Percentiles rank a stretch among this genome's conserved stretches.
Conservation (phyloP, 805 yeast genomes). For the Saturnispora sekii region DNA sequence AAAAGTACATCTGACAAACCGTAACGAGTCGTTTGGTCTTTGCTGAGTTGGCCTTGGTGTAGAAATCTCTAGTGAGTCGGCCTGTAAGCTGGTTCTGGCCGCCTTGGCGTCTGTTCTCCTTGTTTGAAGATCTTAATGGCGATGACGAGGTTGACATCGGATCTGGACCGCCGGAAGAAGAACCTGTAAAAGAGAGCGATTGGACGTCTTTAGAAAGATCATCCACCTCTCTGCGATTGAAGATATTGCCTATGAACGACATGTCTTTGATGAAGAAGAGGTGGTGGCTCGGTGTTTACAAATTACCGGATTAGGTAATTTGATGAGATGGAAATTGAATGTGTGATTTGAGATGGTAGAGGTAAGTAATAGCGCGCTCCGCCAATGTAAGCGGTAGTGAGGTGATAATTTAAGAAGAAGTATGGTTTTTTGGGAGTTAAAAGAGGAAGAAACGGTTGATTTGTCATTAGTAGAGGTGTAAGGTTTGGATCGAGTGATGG, state of each 20-base stretch:
- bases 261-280: conserved; percentile 8
- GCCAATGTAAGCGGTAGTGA: too few species aligned
- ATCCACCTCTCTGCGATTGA: conserved; percentile 23
- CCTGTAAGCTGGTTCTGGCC: conserved; percentile 12
- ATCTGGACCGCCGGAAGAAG: conserved; percentile 23
- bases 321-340: background rate
- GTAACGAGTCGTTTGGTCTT: conserved; percentile 80
- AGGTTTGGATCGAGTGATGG: too few species aligned
- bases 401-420: too few species aligned
- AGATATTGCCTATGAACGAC: conserved; percentile 24
- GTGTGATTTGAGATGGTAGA: too few species aligned
- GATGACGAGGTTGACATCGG: conserved; percentile 24
- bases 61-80: conserved; percentile 35
- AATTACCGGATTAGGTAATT: conserved; percentile 4
- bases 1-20: conserved; percentile 86
- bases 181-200: conserved; percentile 23
- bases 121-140: conserved; percentile 14
- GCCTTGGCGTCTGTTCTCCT: conserved; percentile 7
- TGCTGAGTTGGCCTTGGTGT: conserved; percentile 50
- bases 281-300: conserved; percentile 13
- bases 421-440: too few species aligned
- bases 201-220: conserved; percentile 28
- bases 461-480: too few species aligned
- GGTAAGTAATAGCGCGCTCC: background rate
- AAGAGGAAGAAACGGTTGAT: too few species aligned